Evolutionary conservation across 352 stramenopile genomes (phyloP).

Genomic region (Globisporangium irregulare): DNA sequence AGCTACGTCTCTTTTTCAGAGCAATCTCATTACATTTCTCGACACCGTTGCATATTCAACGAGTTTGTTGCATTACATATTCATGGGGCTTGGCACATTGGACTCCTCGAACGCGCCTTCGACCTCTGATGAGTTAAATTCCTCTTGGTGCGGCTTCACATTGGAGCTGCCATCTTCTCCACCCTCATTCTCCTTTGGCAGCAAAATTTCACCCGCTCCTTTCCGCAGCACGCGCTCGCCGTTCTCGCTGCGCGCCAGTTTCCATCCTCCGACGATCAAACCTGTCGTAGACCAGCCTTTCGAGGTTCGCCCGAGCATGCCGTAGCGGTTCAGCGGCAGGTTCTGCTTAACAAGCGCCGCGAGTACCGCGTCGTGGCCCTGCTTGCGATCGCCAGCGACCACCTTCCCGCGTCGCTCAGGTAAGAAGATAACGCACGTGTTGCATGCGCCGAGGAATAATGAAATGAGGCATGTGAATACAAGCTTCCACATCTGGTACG

Average conservation of each 20-base stretch:
- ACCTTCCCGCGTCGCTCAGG: conserved; percentile 30
- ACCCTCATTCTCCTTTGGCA: conserved; percentile 20
- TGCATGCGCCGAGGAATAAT: conserved; percentile 25
- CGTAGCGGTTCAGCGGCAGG: conserved; percentile 42
- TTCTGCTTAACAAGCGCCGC: conserved; percentile 44
- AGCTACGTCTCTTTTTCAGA: background rate
- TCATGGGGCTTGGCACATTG: background rate
- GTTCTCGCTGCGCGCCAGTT: conserved; percentile 25
- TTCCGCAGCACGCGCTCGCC: conserved; percentile 39
- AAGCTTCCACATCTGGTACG: conserved; percentile 17
- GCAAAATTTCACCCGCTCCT: conserved; percentile 42
- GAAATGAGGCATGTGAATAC: conserved; percentile 17
- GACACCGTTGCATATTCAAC: background rate
- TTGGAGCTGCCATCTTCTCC: background rate
- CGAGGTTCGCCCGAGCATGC: conserved; percentile 39
- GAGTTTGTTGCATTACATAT: background rate
- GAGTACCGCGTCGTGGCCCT: conserved; percentile 37
- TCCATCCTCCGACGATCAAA: conserved; percentile 44
- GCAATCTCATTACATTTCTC: background rate
- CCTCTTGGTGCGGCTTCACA: background rate
- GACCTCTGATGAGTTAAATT: conserved; percentile 5
- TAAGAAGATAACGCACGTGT: conserved; percentile 27
- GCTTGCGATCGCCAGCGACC: conserved; percentile 23
- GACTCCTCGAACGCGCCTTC: conserved; percentile 12
- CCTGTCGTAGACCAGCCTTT: conserved; percentile 41